phyloP scores from a whole-genome alignment of 306 rosid genomes.

The Carpinus fangiana region DNA sequence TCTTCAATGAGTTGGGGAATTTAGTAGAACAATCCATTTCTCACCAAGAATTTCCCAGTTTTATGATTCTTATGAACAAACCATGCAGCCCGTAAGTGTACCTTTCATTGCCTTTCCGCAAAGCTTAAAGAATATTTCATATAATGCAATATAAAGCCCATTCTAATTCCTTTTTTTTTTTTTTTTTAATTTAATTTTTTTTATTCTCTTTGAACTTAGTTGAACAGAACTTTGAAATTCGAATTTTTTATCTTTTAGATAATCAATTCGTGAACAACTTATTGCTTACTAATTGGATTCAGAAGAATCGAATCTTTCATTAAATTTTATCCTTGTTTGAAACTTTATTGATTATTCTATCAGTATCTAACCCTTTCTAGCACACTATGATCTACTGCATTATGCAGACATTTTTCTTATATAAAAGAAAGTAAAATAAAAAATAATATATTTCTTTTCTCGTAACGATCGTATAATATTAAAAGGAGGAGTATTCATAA shows the following conservation, averaged over 20 bases:
- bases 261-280: conserved; percentile 36
- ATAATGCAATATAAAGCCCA: conserved; percentile 46
- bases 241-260: conserved; percentile 16
- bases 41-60: conserved; percentile 27
- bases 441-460: too few species aligned
- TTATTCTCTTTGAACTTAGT: conserved; percentile 41
- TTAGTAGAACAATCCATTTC: conserved; percentile 46
- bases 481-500: too few species aligned
- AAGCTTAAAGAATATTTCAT: conserved; percentile 60
- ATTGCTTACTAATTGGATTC: conserved; percentile 42
- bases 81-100: conserved; percentile 63
- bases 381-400: not conserved
- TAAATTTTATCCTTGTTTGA: conserved; percentile 21
- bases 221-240: conserved; percentile 45
- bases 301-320: conserved; percentile 42
- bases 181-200: conserved; percentile 10
- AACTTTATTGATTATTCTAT: conserved; percentile 17
- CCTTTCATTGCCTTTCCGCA: conserved; percentile 64
- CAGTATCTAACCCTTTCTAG: not conserved
- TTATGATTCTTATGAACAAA: conserved; percentile 50
- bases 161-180: conserved; percentile 27
- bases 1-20: conserved; percentile 49
- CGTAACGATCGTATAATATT: too few species aligned
- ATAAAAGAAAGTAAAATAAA: not conserved
- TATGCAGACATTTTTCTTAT: not conserved